Percentiles rank a stretch among this genome's conserved stretches.
These are phyloP conservation scores for Fusarium oligoseptatum DNA, from an alignment of 2,329 filamentous ascomycete genomes.

Conservation along the genomic window DNA sequence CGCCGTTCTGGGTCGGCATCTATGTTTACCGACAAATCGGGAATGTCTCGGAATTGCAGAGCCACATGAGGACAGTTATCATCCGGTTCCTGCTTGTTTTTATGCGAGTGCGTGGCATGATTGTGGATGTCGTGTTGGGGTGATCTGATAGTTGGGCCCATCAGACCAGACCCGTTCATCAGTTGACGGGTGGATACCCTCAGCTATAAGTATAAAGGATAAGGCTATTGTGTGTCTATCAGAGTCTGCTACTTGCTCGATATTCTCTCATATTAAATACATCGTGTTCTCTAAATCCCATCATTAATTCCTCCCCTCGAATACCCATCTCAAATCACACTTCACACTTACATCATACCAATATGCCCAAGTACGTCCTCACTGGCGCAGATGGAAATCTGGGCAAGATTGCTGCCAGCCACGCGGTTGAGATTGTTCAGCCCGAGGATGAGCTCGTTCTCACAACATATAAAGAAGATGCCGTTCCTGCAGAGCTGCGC, in stretches of 20 bases:
- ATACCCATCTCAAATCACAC: background rate
- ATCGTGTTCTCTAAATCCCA: background rate
- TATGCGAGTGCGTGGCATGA: constrained; percentile 5
- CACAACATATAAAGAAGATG: constrained; percentile 41
- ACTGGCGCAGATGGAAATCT: constrained; percentile 45
- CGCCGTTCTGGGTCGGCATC: constrained; percentile 32
- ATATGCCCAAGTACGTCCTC: constrained; percentile 44
- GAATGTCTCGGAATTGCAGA: constrained; percentile 27
- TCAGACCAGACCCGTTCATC: constrained; percentile 1
- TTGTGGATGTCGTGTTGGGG: background rate
- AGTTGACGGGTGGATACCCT: background rate
- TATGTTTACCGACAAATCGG: constrained; percentile 3
- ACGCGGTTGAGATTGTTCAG: constrained; percentile 37
- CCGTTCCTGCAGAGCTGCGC: constrained; percentile 25
- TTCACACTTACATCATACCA: background rate
- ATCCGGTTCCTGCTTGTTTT: constrained; percentile 11
- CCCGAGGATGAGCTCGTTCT: constrained; percentile 42
- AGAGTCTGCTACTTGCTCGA: background rate
- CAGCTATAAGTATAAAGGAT: constrained; percentile 1
- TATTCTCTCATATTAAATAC: background rate
- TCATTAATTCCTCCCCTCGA: background rate
- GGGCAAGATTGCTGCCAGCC: constrained; percentile 39
- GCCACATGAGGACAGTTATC: constrained; percentile 13
- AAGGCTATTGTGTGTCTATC: background rate
- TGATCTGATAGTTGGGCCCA: constrained; percentile 3